phyloP scores from a whole-genome alignment of 2,329 filamentous ascomycete genomes.

The Beauveria sp. region DNA sequence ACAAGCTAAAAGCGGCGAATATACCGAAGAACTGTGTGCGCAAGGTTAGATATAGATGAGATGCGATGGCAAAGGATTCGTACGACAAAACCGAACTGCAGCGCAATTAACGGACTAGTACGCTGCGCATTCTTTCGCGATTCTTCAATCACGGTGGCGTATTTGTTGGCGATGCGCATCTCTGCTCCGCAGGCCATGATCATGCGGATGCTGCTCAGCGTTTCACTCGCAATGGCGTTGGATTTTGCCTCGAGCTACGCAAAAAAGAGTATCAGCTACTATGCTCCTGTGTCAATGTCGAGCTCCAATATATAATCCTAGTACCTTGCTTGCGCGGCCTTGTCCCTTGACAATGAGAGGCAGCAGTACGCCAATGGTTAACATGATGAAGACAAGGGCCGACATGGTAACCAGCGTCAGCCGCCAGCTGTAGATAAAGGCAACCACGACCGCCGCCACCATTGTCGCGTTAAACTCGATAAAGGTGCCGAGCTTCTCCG shows the following conservation, averaged over 20 bases:
- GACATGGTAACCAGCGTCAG: constrained; percentile 52
- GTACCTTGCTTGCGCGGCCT: constrained; percentile 33
- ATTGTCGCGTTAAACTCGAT: constrained; percentile 49
- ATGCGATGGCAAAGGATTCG: constrained; percentile 6
- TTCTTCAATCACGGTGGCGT: constrained; percentile 47
- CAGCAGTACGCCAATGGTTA: constrained; percentile 40
- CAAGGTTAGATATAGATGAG: neutral
- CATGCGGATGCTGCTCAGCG: constrained; percentile 53
- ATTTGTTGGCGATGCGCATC: constrained; percentile 43
- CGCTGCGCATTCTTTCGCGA: constrained; percentile 41
- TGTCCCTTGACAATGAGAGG: constrained; percentile 50
- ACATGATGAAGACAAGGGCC: constrained; percentile 46
- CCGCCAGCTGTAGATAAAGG: constrained; percentile 50
- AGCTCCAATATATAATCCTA: neutral
- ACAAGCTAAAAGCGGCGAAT: constrained; percentile 45
- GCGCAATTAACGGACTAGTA: constrained; percentile 42
- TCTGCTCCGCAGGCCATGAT: constrained; percentile 57
- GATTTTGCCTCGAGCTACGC: constrained; percentile 45
- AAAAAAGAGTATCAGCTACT: constrained; percentile 1
- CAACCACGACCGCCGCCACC: constrained; percentile 44
- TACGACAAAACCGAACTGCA: constrained; percentile 45
- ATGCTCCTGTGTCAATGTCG: neutral
- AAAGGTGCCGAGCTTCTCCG: constrained; percentile 53
- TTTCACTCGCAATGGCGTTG: constrained; percentile 52
- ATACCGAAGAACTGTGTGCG: constrained; percentile 41